Evolutionary conservation across 2,329 filamentous ascomycete species (phyloP).

Genomic region (Sporothrix pseudoabietina): DNA sequence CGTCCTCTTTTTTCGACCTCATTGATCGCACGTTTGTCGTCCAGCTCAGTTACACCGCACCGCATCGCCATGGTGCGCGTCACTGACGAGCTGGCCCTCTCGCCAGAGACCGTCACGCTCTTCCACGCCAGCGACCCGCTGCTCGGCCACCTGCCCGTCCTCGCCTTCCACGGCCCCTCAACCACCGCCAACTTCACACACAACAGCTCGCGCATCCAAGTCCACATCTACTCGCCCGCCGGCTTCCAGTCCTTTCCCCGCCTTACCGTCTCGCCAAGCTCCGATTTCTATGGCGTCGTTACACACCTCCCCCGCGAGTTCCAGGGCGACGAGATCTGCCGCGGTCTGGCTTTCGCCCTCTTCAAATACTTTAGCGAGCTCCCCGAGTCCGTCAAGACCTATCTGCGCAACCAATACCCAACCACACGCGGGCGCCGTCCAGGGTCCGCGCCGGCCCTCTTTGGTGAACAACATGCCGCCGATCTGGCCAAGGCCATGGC

Average conservation of each 20-base stretch:
- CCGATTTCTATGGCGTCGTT: slow-evolving; percentile 87
- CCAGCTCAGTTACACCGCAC: slow-evolving; percentile 44
- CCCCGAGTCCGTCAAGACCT: slow-evolving; percentile 71
- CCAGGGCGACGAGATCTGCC: slow-evolving; percentile 91
- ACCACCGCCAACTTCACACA: slow-evolving; percentile 83
- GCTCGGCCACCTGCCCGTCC: slow-evolving; percentile 76
- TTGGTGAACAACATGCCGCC: slow-evolving; percentile 89
- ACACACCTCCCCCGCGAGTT: slow-evolving; percentile 87
- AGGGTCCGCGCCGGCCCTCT: slow-evolving; percentile 68
- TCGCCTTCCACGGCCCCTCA: slow-evolving; percentile 90
- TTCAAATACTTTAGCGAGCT: slow-evolving; percentile 94
- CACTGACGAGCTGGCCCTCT: slow-evolving; percentile 74
- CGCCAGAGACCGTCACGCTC: slow-evolving; percentile 78
- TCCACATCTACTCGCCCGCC: slow-evolving; percentile 86
- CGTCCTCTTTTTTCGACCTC: not conserved
- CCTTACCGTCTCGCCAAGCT: slow-evolving; percentile 90
- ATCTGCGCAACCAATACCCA: slow-evolving; percentile 63
- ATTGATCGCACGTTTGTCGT: not conserved
- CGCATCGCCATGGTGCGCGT: slow-evolving; percentile 74
- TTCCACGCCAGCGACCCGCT: slow-evolving; percentile 87
- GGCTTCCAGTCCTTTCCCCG: slow-evolving; percentile 88
- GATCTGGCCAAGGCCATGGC: slow-evolving; percentile 85
- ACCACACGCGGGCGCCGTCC: slow-evolving; percentile 59
- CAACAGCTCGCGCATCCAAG: slow-evolving; percentile 90
- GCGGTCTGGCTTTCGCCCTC: slow-evolving; percentile 87